Percentiles rank a stretch among this genome's conserved stretches.
These are phyloP conservation scores for Cantharellus anzutake DNA, from an alignment of 768 basidiomycete species.

Conservation along the genomic window DNA sequence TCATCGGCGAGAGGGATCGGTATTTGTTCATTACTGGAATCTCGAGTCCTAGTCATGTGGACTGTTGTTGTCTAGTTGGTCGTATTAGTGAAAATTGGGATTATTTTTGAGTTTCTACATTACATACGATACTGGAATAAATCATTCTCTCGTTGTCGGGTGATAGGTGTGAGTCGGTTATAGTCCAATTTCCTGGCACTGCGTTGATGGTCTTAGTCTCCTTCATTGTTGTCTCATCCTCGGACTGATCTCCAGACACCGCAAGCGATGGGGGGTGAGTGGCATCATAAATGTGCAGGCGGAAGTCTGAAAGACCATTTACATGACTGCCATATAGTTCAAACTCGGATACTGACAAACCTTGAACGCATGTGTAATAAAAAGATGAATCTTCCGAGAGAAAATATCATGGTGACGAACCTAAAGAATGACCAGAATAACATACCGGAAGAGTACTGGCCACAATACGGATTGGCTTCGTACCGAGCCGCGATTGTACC, in stretches of 20 bases:
- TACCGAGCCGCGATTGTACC: background rate
- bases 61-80: conserved; percentile 41
- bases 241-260: conserved; percentile 15
- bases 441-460: background rate
- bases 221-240: conserved; percentile 31
- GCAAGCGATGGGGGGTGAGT: conserved; percentile 19
- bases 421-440: background rate
- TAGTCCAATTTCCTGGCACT: conserved; percentile 68
- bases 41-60: conserved; percentile 55
- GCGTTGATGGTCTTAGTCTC: conserved; percentile 53
- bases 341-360: conserved; percentile 19
- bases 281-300: conserved; percentile 74
- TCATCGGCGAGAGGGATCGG: conserved; percentile 28
- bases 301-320: conserved; percentile 40
- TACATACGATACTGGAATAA: conserved; percentile 4
- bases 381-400: conserved; percentile 46
- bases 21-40: conserved; percentile 38
- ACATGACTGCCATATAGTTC: background rate
- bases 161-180: conserved; percentile 85
- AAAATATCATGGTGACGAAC: background rate
- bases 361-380: conserved; percentile 84
- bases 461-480: background rate
- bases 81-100: background rate
- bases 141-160: conserved; percentile 60
- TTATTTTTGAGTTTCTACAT: background rate